phyloP scores from a whole-genome alignment of 495 filamentous ascomycete species.

The Pyrenopolyporus hunteri region DNA sequence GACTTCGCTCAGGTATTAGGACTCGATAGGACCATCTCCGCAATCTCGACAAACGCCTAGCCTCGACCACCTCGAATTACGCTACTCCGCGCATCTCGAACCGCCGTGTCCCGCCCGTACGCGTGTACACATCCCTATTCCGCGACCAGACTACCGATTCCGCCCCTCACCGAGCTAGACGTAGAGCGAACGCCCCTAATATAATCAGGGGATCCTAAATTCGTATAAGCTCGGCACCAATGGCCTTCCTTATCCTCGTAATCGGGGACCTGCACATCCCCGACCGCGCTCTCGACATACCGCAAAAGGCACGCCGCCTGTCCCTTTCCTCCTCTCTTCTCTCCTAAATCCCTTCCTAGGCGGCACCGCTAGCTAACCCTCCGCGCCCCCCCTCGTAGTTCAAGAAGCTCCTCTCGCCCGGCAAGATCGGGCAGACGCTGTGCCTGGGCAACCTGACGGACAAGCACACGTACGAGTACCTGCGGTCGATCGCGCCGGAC shows the following conservation, averaged over 20 bases:
- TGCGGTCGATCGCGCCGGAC: constrained; percentile 88
- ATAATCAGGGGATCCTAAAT: neutral
- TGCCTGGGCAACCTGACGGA: constrained; percentile 97
- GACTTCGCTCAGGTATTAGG: neutral
- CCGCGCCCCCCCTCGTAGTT: constrained; percentile 63
- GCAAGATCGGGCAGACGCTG: constrained; percentile 96
- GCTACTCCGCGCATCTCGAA: constrained; percentile 1
- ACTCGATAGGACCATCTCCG: neutral
- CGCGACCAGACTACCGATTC: neutral
- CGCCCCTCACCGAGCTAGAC: neutral
- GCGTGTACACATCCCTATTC: neutral
- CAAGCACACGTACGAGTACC: constrained; percentile 92
- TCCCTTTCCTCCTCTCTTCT: neutral
- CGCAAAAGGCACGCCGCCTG: constrained; percentile 71
- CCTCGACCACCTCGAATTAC: neutral
- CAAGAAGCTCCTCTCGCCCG: constrained; percentile 95
- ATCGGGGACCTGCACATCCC: constrained; percentile 98
- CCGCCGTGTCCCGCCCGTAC: constrained; percentile 7
- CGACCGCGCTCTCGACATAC: constrained; percentile 88
- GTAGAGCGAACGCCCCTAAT: neutral
- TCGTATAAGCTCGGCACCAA: constrained; percentile 28
- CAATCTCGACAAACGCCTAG: neutral
- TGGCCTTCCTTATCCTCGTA: constrained; percentile 72
- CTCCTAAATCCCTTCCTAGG: neutral
- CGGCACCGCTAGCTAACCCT: constrained; percentile 6